Evolutionary conservation across 106 monocot genomes (phyloP).

Genomic region (Acanthochlamys bracteata): DNA sequence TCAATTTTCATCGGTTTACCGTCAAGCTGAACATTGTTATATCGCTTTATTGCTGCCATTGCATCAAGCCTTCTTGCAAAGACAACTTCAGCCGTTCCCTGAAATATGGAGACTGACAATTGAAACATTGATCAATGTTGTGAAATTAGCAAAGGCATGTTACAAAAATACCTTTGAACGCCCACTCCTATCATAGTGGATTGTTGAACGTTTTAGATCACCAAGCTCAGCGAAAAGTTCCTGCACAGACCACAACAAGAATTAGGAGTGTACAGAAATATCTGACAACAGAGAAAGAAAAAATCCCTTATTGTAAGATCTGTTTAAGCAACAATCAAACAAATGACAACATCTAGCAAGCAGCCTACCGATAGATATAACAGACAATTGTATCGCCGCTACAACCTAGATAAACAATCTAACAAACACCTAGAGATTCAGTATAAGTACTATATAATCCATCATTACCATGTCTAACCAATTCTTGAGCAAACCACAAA

Average conservation of each 20-base stretch:
- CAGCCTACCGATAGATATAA: no score
- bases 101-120: neutral
- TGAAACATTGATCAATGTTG: neutral
- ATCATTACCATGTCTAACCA: no score
- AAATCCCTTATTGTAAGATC: no score
- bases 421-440: no score
- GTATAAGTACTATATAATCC: no score
- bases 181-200: slow-evolving; percentile 91
- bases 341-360: no score
- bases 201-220: slow-evolving; percentile 65
- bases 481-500: no score
- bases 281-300: neutral
- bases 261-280: neutral
- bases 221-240: slow-evolving; percentile 93
- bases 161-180: slow-evolving; percentile 60
- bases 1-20: slow-evolving; percentile 99
- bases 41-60: slow-evolving; percentile 87
- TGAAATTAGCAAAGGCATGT: neutral
- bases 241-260: slow-evolving; percentile 22
- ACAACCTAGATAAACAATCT: no score
- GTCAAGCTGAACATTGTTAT: slow-evolving; percentile 98
- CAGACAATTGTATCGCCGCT: no score
- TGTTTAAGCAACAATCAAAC: no score
- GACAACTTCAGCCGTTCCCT: slow-evolving; percentile 99
- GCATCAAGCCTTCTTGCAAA: slow-evolving; percentile 78